Conservation (phyloP, 2,329 filamentous ascomycete species). For the Paramyrothecium sp. region DNA sequence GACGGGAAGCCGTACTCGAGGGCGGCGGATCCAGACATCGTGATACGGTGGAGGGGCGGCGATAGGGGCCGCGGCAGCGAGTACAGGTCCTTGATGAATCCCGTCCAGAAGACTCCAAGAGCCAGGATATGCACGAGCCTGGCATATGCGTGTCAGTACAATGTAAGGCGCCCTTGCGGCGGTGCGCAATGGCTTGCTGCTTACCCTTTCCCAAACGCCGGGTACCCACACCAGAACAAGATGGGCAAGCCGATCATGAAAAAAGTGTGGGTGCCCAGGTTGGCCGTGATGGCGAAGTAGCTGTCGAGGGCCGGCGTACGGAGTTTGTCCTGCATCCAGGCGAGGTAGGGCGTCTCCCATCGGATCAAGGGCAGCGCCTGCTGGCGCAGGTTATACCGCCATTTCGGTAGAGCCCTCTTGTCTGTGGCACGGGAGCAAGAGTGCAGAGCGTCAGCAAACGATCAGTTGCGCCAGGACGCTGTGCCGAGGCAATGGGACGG, state of each 20-base stretch:
- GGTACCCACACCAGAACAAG: conserved; percentile 94
- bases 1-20: conserved; percentile 97
- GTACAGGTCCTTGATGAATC: conserved; percentile 90
- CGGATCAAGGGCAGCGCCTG: conserved; percentile 80
- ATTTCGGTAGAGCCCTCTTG: conserved; percentile 76
- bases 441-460: neutral
- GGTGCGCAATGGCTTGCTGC: conserved; percentile 27
- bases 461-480: too few relatives aligned
- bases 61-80: conserved; percentile 90
- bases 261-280: conserved; percentile 96
- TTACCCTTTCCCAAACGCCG: conserved; percentile 82
- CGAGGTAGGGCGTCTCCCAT: conserved; percentile 94
- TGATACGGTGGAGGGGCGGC: conserved; percentile 89
- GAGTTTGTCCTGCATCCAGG: conserved; percentile 76
- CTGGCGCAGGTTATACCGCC: conserved; percentile 86
- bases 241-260: conserved; percentile 96
- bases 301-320: conserved; percentile 85
- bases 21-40: conserved; percentile 93
- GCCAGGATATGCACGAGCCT: conserved; percentile 75
- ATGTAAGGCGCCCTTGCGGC: neutral
- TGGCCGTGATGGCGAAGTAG: conserved; percentile 96
- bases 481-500: neutral
- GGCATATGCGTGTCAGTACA: conserved; percentile 16
- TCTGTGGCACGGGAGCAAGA: conserved; percentile 48
- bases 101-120: conserved; percentile 80